Evolutionary conservation across 1,139 yeast genomes (phyloP).

Genomic region (Pichia sp.): DNA sequence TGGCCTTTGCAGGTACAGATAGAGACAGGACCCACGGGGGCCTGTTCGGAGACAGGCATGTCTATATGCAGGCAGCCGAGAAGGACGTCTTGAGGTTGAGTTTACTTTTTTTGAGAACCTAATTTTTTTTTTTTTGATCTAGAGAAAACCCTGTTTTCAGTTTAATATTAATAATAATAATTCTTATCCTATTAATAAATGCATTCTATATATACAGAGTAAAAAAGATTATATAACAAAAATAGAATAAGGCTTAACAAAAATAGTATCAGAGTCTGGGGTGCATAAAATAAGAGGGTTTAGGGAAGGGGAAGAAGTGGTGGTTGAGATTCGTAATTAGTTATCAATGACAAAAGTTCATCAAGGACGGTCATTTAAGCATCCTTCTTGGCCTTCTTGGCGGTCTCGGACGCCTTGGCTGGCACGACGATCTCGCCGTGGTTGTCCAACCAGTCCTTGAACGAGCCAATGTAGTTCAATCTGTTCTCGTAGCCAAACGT

Average conservation of each 20-base stretch:
- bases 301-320: neutral
- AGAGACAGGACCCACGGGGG: too few species aligned
- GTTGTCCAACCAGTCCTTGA: conserved; percentile 68
- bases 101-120: neutral
- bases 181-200: neutral
- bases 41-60: too few species aligned
- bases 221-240: neutral
- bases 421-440: conserved; percentile 38
- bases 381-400: neutral
- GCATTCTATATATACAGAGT: neutral
- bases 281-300: neutral
- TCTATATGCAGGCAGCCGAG: too few species aligned
- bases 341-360: neutral
- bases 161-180: neutral
- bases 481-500: conserved; percentile 82
- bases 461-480: conserved; percentile 78
- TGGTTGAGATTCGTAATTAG: neutral
- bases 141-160: neutral
- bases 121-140: neutral
- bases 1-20: too few species aligned
- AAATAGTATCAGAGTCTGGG: neutral
- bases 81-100: neutral
- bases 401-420: conserved; percentile 12
- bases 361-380: neutral
- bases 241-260: neutral